Percentiles rank a stretch among this genome's conserved stretches.
These are phyloP conservation scores for Exobasidium cylindrosporum DNA, from an alignment of 1,284 basidiomycete species.

Conservation along the genomic window DNA sequence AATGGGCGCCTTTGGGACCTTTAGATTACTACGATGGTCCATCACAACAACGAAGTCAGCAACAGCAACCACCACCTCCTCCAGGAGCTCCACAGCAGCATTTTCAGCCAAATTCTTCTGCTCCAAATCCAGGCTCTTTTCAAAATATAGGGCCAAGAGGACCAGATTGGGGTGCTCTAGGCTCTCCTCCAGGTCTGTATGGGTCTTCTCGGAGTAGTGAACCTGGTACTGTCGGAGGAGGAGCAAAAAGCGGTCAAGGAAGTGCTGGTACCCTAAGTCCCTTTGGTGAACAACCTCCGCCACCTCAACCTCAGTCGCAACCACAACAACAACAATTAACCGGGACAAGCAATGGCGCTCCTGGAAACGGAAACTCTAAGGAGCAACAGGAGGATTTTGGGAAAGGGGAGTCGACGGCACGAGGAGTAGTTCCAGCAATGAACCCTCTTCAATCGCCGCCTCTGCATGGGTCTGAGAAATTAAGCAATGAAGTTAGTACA, in stretches of 20 bases:
- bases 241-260: neutral
- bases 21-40: conserved; percentile 38
- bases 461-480: conserved; percentile 21
- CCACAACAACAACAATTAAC: neutral
- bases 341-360: neutral
- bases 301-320: neutral
- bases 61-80: no score
- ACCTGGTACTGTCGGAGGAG: neutral
- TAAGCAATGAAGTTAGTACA: neutral
- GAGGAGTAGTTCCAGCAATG: conserved; percentile 1
- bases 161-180: conserved; percentile 35
- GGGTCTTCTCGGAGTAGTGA: conserved; percentile 1
- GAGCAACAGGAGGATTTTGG: conserved; percentile 22
- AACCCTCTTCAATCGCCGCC: conserved; percentile 18
- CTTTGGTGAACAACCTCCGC: conserved; percentile 5
- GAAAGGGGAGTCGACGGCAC: conserved; percentile 21
- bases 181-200: conserved; percentile 32
- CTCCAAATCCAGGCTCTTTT: neutral
- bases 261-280: neutral
- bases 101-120: neutral
- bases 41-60: conserved; percentile 18
- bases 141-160: conserved; percentile 10
- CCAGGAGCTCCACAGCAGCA: conserved; percentile 17
- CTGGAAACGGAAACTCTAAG: neutral
- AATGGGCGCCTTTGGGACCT: conserved; percentile 41